Conservation (phyloP, 768 basidiomycete genomes). For the Boletus speciosus region DNA sequence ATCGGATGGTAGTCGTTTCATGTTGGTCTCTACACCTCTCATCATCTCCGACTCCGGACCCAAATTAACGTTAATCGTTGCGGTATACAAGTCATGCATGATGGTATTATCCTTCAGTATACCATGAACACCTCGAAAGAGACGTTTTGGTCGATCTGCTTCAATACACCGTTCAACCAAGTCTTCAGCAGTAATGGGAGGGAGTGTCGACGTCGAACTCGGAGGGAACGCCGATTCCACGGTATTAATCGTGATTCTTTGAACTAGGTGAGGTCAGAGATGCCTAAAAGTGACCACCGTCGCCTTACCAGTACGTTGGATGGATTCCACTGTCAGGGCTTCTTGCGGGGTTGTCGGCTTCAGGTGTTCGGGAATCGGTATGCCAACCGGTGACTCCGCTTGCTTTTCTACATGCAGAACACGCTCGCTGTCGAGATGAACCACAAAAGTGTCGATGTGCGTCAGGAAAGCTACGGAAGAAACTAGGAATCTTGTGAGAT, state of each 20-base stretch:
- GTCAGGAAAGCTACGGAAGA: conserved; percentile 11
- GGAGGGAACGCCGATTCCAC: conserved; percentile 4
- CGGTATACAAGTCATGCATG: conserved; percentile 13
- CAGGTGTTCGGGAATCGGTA: conserved; percentile 4
- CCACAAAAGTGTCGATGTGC: neutral
- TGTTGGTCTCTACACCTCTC: conserved; percentile 3
- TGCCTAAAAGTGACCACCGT: neutral
- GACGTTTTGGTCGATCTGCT: neutral
- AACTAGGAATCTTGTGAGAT: conserved; percentile 12
- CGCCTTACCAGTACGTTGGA: conserved; percentile 7
- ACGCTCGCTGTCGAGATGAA: neutral
- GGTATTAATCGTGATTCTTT: conserved; percentile 6
- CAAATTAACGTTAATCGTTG: neutral
- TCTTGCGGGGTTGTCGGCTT: neutral
- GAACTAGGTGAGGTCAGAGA: conserved; percentile 6
- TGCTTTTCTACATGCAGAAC: conserved; percentile 2
- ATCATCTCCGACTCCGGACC: conserved; percentile 3
- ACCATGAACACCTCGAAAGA: neutral
- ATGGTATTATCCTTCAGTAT: neutral
- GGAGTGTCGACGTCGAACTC: neutral
- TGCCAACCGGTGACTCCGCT: neutral
- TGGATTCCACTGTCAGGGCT: neutral
- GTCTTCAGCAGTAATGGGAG: neutral
- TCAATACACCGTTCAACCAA: neutral
- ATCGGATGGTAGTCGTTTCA: conserved; percentile 9